A percentile compares a stretch with the other conserved stretches of the same genome.
Conservation (phyloP, 495 filamentous ascomycete species). For the Aspergillus homomorphus region DNA sequence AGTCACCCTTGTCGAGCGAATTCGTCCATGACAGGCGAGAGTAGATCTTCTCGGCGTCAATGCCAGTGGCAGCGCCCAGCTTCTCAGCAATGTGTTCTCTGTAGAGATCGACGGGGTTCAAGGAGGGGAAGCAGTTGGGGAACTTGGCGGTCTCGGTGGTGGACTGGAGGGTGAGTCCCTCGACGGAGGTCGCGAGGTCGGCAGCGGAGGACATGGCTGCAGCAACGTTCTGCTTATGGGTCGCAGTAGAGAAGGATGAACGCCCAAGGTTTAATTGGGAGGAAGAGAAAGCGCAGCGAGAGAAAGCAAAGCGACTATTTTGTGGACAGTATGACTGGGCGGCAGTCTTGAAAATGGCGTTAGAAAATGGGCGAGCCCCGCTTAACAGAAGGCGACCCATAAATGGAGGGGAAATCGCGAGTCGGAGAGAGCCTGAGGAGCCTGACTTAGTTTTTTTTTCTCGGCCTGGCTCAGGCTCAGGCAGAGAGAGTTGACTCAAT, state of each 20-base stretch:
- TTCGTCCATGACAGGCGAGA: constrained; percentile 76
- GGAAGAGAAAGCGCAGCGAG: constrained; percentile 10
- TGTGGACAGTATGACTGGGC: constrained; percentile 18
- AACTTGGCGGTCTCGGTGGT: constrained; percentile 39
- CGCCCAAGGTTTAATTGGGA: constrained; percentile 18
- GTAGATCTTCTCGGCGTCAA: constrained; percentile 74
- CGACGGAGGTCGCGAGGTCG: constrained; percentile 34
- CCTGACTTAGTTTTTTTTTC: constrained; percentile 37
- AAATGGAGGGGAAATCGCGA: constrained; percentile 32
- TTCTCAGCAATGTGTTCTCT: constrained; percentile 75
- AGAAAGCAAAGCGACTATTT: constrained; percentile 13
- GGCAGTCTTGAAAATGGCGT: constrained; percentile 23
- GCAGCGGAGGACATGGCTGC: constrained; percentile 35
- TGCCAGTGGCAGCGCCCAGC: constrained; percentile 67
- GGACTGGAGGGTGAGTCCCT: constrained; percentile 41
- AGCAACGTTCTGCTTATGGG: constrained; percentile 2
- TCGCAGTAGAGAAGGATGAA: constrained; percentile 10
- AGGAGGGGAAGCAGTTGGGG: constrained; percentile 54
- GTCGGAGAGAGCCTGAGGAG: constrained; percentile 18
- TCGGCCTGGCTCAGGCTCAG: no score
- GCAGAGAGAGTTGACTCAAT: constrained; percentile 39
- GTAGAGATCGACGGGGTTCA: constrained; percentile 88
- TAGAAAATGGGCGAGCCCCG: constrained; percentile 44
- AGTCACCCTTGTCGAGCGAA: constrained; percentile 84
- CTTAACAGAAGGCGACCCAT: constrained; percentile 45